These are phyloP conservation scores for Ophiostoma triangulosporum DNA, from an alignment of 2,329 filamentous ascomycete species.

Conservation along the genomic window DNA sequence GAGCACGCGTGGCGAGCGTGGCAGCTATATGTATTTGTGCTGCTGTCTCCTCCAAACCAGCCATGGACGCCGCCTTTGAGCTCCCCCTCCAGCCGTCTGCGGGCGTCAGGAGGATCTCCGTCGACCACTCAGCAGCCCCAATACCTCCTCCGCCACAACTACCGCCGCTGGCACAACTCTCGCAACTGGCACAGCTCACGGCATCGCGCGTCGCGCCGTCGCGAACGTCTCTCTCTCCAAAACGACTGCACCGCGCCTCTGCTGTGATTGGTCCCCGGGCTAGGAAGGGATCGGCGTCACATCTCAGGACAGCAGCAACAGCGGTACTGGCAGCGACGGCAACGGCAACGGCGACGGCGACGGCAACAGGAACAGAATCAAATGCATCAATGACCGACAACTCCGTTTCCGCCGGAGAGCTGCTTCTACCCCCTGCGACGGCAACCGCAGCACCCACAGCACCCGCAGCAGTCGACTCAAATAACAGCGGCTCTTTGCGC, in stretches of 20 bases:
- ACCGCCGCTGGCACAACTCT: neutral
- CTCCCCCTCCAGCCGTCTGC: constrained; percentile 14
- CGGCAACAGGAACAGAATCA: neutral
- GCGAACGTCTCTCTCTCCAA: constrained; percentile 4
- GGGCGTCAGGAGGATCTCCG: constrained; percentile 2
- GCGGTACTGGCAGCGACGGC: neutral
- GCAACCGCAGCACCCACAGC: neutral
- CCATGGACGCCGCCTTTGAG: constrained; percentile 17
- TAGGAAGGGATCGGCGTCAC: neutral
- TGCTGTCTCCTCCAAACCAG: neutral
- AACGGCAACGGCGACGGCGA: neutral
- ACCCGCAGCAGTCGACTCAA: neutral
- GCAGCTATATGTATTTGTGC: neutral
- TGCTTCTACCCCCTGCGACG: too few species aligned
- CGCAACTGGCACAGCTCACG: neutral
- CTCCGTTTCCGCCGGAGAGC: neutral
- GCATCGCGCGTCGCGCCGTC: neutral
- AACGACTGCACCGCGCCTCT: neutral
- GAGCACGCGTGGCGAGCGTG: neutral
- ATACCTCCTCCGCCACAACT: constrained; percentile 6
- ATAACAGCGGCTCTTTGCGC: constrained; percentile 7
- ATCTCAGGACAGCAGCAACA: neutral
- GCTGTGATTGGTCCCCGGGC: neutral
- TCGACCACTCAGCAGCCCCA: constrained; percentile 6
- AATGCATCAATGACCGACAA: neutral